Evolutionary conservation across 2,329 filamentous ascomycete genomes (phyloP).

Genomic region (Neospermospora avenae): DNA sequence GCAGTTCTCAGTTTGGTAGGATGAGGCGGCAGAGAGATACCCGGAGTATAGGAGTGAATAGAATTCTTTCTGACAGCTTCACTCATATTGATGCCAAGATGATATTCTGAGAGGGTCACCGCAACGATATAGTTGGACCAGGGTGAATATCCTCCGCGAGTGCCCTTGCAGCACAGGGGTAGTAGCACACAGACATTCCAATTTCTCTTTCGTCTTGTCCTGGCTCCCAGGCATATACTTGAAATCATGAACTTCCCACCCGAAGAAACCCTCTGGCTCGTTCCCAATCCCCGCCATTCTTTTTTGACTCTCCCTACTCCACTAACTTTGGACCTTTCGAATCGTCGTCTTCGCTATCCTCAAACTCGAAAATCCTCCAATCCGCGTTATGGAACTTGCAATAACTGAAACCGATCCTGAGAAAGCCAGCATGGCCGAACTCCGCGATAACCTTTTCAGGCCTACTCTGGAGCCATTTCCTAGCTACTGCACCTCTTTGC

Average conservation of each 20-base stretch:
- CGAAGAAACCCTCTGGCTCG: no score
- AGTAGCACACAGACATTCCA: no score
- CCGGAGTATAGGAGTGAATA: neutral
- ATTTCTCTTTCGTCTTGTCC: no score
- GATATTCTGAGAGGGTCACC: no score
- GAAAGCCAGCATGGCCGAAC: slow-evolving; percentile 33
- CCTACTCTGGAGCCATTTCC: slow-evolving; percentile 29
- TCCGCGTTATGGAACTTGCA: slow-evolving; percentile 34
- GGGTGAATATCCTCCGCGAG: no score
- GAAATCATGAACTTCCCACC: no score
- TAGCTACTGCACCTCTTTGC: no score
- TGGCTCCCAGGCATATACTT: no score
- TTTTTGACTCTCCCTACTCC: no score
- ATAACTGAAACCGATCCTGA: slow-evolving; percentile 29
- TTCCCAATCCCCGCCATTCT: no score
- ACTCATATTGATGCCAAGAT: neutral
- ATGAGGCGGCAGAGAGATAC: neutral
- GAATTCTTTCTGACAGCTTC: neutral
- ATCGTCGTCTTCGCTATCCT: slow-evolving; percentile 24
- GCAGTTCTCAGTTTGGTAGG: neutral
- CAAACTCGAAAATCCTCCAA: slow-evolving; percentile 35
- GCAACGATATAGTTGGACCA: no score
- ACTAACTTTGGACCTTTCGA: slow-evolving; percentile 26
- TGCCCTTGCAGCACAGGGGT: no score
- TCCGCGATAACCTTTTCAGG: slow-evolving; percentile 36